These are phyloP conservation scores for Trichophyton benhamiae DNA, from an alignment of 2,329 filamentous ascomycete genomes.

Conservation along the genomic window DNA sequence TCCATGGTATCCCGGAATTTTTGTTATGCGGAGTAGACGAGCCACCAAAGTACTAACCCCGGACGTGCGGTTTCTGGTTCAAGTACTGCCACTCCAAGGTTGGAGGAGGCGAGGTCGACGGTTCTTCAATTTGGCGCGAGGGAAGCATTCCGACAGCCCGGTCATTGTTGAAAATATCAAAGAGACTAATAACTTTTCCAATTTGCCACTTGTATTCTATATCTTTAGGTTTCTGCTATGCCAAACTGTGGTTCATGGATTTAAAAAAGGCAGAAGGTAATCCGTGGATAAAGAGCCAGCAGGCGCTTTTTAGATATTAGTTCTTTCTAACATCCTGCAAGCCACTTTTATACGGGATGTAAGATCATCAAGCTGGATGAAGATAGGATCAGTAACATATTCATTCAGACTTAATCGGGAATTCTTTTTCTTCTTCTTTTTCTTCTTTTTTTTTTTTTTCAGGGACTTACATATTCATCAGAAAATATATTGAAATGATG, in stretches of 20 bases:
- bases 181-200: neutral
- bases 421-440: neutral
- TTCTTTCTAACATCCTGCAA: conserved; percentile 14
- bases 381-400: neutral
- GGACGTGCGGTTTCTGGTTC: neutral
- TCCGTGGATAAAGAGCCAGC: neutral
- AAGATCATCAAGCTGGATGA: conserved; percentile 11
- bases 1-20: neutral
- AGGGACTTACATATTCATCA: conserved; percentile 12
- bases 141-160: neutral
- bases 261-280: neutral
- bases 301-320: neutral
- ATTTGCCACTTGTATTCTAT: conserved; percentile 3
- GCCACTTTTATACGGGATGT: conserved; percentile 12
- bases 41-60: neutral
- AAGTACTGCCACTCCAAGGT: neutral
- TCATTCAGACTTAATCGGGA: neutral
- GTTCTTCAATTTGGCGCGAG: neutral
- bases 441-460: neutral
- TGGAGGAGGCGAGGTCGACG: neutral
- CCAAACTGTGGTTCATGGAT: neutral
- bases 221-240: neutral
- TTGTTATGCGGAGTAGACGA: neutral
- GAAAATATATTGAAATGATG: conserved; percentile 16
- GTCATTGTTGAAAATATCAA: neutral